Percentiles rank a stretch among this genome's conserved stretches.
phyloP scores from a whole-genome alignment of 2,329 filamentous ascomycete genomes.

The Cladosporium cucumerinum region DNA sequence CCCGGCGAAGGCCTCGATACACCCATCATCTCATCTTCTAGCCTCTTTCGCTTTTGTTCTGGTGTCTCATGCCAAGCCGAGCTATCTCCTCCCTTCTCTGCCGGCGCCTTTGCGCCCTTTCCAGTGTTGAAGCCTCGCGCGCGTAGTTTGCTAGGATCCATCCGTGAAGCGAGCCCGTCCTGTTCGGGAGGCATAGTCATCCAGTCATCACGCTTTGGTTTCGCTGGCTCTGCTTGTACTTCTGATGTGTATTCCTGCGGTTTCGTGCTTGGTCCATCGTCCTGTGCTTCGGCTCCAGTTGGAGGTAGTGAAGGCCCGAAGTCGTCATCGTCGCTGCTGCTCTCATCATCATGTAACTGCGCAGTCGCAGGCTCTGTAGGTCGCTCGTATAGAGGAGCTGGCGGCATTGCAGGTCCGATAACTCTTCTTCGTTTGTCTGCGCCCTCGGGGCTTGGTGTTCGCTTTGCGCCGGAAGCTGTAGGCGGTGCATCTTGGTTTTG shows the following conservation, averaged over 20 bases:
- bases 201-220: conserved; percentile 68
- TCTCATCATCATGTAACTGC: conserved; percentile 28
- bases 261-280: neutral
- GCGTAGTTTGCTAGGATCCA: conserved; percentile 80
- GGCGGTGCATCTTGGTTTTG: conserved; percentile 35
- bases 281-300: conserved; percentile 8
- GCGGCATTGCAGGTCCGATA: conserved; percentile 56
- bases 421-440: conserved; percentile 52
- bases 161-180: conserved; percentile 54
- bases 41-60: conserved; percentile 75
- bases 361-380: conserved; percentile 37
- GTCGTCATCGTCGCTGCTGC: conserved; percentile 39
- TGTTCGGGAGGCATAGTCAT: conserved; percentile 51
- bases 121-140: conserved; percentile 78
- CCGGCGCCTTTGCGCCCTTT: conserved; percentile 51
- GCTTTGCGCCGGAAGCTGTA: conserved; percentile 39
- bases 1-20: conserved; percentile 48
- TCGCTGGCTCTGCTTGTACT: conserved; percentile 18
- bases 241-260: neutral
- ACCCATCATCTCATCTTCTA: conserved; percentile 80
- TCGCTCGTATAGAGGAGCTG: conserved; percentile 46
- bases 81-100: conserved; percentile 38
- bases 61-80: conserved; percentile 90
- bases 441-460: conserved; percentile 38
- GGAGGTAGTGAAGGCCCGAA: conserved; percentile 46